Evolutionary conservation across 441 rosid species (phyloP), one percentile per base, ranked within the genome.

Genomic region (Geranium incanum): DNA sequence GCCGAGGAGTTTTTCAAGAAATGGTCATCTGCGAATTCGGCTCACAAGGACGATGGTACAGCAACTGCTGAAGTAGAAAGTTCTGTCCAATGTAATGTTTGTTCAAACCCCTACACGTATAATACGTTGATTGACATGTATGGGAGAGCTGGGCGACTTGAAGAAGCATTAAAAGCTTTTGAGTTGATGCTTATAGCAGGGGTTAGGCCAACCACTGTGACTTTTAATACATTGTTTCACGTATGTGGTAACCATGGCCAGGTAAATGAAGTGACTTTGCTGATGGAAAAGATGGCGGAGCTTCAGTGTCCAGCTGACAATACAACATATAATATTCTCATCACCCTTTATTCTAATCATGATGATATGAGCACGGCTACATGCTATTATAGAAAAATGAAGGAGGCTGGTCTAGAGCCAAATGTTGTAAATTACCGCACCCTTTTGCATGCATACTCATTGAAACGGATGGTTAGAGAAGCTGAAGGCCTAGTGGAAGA

Each of bases 401-500:
- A 23, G 66, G 66, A 62, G 66, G 66, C 66, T 6, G 36, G 66
- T 62, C 36, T 62, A 23, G 66, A 62, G 66, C 66, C 66, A 21
- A 62, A 23, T 12, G 36, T 78, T 71, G 96, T 91, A 78, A 89
- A 90, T 76, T 93, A 89, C 78, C 86, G 90, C 12, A 93, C 98
- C 8, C 88, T 93, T 37, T 78, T 93, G 73, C 87, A 88, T 85
- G 95, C 98, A 18, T 87, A 84, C 79, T 91, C 96, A 0, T 85
- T 89, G 75, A 89, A 97, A 77, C 84, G 73, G 71, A 86, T 89
- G 96, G 94, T 91, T 66, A 69, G 50, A 36, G 89, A 88, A 76
- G 92, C 96, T 59, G 96, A 89, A 83, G 84, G 70, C 75, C 82
- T 91, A 68, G 68, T 91, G 37, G 73, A 68, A 0, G 93, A 89